Evolutionary conservation across 1,284 basidiomycete genomes (phyloP).

Genomic region (Malassezia vespertilionis): DNA sequence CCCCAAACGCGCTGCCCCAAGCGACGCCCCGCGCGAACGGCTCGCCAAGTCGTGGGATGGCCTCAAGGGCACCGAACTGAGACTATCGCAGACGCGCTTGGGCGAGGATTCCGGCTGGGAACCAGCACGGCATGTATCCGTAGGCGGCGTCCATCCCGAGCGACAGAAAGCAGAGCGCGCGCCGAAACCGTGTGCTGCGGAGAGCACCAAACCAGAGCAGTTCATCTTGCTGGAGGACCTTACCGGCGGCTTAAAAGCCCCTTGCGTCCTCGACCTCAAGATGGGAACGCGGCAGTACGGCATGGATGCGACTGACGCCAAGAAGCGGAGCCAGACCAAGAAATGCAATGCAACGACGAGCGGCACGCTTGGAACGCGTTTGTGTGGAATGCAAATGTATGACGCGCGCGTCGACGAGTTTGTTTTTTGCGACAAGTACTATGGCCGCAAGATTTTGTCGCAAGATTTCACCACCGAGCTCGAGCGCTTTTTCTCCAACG

Average conservation of each 20-base stretch:
- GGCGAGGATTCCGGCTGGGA: too few relatives aligned
- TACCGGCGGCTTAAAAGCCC: conserved; percentile 80
- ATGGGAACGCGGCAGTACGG: conserved; percentile 99
- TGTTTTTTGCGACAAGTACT: conserved; percentile 91
- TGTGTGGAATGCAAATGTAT: conserved; percentile 94
- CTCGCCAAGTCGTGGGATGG: conserved; percentile 32
- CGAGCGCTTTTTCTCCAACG: conserved; percentile 73
- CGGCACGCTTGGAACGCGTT: conserved; percentile 73
- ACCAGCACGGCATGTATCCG: too few relatives aligned
- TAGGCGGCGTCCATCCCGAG: too few relatives aligned
- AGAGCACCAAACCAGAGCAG: too few relatives aligned
- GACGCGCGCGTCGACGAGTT: conserved; percentile 56
- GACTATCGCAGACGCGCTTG: too few relatives aligned
- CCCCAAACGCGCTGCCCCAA: conserved; percentile 22
- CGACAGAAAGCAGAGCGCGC: too few relatives aligned
- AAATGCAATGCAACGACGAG: conserved; percentile 96
- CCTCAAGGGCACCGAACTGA: too few relatives aligned
- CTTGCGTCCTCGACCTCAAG: conserved; percentile 95
- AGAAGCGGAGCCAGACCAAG: conserved; percentile 94
- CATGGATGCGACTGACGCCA: conserved; percentile 77
- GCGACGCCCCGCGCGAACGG: conserved; percentile 6
- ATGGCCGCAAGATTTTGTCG: conserved; percentile 73
- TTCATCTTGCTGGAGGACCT: conserved; percentile 99
- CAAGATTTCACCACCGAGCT: conserved; percentile 75
- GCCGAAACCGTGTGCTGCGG: too few relatives aligned